These are phyloP conservation scores for Lophiotrema nucula DNA, from an alignment of 495 filamentous ascomycete species.

Conservation along the genomic window DNA sequence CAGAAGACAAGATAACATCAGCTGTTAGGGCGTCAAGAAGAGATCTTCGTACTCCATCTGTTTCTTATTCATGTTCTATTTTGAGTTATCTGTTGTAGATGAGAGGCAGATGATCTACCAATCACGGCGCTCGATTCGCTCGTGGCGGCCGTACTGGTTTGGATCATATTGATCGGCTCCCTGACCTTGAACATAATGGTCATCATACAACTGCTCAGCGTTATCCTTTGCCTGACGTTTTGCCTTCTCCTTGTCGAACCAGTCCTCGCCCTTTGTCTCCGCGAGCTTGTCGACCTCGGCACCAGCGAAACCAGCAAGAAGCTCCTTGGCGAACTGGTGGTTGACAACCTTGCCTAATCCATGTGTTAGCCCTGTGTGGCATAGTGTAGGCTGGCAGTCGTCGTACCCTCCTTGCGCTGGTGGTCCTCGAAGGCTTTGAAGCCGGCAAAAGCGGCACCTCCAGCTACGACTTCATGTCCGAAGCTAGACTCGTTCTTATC, in stretches of 20 bases:
- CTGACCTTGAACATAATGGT: conserved; percentile 54
- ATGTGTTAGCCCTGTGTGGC: neutral
- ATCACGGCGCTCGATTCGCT: conserved; percentile 35
- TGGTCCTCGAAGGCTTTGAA: conserved; percentile 79
- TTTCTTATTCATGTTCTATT: no score
- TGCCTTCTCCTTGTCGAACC: conserved; percentile 63
- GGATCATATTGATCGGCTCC: conserved; percentile 49
- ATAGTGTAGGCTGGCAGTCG: no score
- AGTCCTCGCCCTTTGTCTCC: conserved; percentile 76
- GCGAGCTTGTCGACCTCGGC: conserved; percentile 75
- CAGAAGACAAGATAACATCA: no score
- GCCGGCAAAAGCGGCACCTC: conserved; percentile 74
- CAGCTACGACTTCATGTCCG: conserved; percentile 72
- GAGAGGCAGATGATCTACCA: no score
- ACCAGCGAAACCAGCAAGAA: conserved; percentile 67
- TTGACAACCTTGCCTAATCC: conserved; percentile 62
- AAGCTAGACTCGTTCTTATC: conserved; percentile 64
- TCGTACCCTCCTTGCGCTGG: conserved; percentile 66
- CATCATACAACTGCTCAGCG: conserved; percentile 51
- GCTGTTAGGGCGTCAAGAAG: no score
- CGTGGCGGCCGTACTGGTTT: conserved; percentile 41
- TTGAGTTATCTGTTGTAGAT: no score
- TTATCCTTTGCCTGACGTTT: conserved; percentile 66
- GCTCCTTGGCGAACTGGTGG: conserved; percentile 76
- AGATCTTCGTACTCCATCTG: no score